Conservation (phyloP, 2,329 filamentous ascomycete genomes). For the Penicillium verrucosum region DNA sequence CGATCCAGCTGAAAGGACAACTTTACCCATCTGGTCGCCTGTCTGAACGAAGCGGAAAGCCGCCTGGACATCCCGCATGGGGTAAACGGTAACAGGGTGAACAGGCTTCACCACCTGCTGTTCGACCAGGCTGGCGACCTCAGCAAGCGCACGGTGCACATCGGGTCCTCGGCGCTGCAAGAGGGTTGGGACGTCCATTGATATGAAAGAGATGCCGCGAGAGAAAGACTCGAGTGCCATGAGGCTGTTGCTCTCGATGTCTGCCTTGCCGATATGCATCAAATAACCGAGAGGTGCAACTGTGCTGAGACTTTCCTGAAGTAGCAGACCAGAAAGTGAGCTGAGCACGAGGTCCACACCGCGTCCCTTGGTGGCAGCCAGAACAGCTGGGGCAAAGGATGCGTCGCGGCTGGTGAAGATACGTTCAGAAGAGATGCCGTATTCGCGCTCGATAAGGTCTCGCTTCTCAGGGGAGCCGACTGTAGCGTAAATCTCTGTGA, state of each 20-base stretch:
- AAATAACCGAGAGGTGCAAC: not conserved
- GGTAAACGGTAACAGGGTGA: conserved; percentile 10
- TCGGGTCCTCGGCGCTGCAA: not conserved
- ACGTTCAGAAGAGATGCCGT: not conserved
- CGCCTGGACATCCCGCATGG: conserved; percentile 28
- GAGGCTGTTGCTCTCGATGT: not conserved
- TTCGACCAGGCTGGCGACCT: not conserved
- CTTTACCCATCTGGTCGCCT: conserved; percentile 45
- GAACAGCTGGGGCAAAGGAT: not conserved
- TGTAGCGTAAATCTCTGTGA: not conserved
- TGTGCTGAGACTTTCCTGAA: not conserved
- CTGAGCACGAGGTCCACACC: conserved; percentile 5
- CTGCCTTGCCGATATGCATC: not conserved
- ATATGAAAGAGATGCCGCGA: not conserved
- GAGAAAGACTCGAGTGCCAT: not conserved
- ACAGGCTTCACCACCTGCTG: not conserved
- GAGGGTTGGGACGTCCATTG: not conserved
- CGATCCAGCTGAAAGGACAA: conserved; percentile 27
- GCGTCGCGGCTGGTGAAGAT: not conserved
- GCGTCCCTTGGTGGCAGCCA: not conserved
- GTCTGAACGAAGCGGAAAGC: conserved; percentile 44
- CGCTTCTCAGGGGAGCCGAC: not conserved
- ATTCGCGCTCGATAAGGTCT: not conserved
- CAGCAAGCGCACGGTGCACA: not conserved
- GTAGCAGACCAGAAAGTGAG: not conserved